Evolutionary conservation across 2,329 filamentous ascomycete genomes (phyloP), one percentile per base, ranked within the genome.

Genomic region (Phialemoniopsis sp.): DNA sequence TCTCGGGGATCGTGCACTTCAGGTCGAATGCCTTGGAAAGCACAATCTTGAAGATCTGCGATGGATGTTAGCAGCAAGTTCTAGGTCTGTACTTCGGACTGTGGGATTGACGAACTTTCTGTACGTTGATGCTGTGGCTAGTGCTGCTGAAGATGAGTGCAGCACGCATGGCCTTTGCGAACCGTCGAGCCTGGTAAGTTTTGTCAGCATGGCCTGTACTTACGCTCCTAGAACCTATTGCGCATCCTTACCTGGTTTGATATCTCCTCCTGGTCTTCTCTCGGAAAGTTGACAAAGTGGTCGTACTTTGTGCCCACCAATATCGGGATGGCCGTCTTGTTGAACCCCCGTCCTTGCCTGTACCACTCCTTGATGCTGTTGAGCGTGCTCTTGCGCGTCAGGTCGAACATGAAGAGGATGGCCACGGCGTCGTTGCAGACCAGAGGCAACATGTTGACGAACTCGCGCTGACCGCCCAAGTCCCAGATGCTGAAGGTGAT

Each of bases 341-440:
- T 98, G 75, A 98, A 98, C 17, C 93, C 93, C 48, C 93, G 80
- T 35, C 93, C 93, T 66, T 98, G 93, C 40, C 93, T 80, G 61
- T 98, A 98, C 93, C 93, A 98, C 63, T 98, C 93, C 72, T 98
- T 98, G 73, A 98, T 97, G 56, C 89, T 95, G 69, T 98, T 98
- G 51, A 98, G 73, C 0, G 93, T 98, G 67, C 90, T 96, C 75
- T 98, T 98, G 52, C 93, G 80, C 21, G 93, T 98, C 50, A 98
- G 72, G 62, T 98, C 93, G 63, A 98, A 98, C 93, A 98, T 98
- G 79, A 98, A 98, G 32, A 98, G 76, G 50, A 98, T 97, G 37
- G 93, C 93, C 26, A 98, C 93, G 8, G 93, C 93, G 57, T 98
- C 93, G 62, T 98, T 98, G 74, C 93, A 98, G 44, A 98, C 93